Evolutionary conservation across 2,329 filamentous ascomycete genomes (phyloP), one percentile per base, ranked within the genome.

Genomic region (Hymenoscyphus fraxineus): DNA sequence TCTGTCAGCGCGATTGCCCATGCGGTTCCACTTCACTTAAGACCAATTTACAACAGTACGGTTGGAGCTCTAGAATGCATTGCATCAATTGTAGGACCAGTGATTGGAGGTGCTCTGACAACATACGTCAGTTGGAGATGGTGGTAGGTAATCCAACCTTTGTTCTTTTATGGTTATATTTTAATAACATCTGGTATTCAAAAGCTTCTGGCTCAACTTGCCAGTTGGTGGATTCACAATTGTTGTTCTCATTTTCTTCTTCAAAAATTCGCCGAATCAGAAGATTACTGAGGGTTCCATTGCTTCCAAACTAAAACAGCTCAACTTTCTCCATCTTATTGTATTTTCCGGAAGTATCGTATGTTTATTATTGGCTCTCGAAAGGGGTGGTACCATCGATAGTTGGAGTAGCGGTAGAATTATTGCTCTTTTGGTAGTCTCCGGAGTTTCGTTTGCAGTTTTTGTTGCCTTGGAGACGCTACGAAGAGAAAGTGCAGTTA

Each of bases 251-350:
- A 27, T 27, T 27, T 27, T 27, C 27, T 27, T 27, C 27, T 27
- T 27, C 27, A 27, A 27, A 27, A 27, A 27, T 3, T 27, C 27
- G 27, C 27, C 27, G 27, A 27, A 27, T 27, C 27, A 56, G 7
- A 56, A 56, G 15, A 32, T 19, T 4, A 41, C 56, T 3, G 16
- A 61, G 9, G 57, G 62, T 12, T 59, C 59, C 0, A 1, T 39
- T 27, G 35, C 44, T 6, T n/a, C 51, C 22, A 61, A 61, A n/a
- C 9, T 31, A 6, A 58, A 51, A 32, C 27, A 4, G 47, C 77
- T 83, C 72, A 81, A 83, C 63, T 73, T 77, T 3, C 38, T 78
- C 6, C 80, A 80, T 1, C 75, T 76, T 15, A 65, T 75, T 15
- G 64, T 82, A 35, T 72, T 83, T 56, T 77, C 82, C 76, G 73